phyloP scores from a whole-genome alignment of 2,329 filamentous ascomycete genomes.

The Arthroderma sp. region DNA sequence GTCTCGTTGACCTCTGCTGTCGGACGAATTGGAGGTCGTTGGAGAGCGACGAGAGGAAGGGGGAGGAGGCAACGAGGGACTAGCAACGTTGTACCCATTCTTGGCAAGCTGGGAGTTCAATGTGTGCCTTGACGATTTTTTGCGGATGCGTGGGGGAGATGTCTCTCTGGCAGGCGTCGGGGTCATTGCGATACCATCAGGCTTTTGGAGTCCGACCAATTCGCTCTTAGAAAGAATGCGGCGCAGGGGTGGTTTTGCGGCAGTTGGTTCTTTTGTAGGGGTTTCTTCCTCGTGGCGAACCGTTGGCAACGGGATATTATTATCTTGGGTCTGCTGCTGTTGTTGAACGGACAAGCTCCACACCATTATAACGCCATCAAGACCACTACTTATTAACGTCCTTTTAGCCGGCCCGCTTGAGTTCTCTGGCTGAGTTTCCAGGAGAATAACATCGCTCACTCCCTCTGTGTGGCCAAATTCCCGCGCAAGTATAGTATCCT shows the following conservation, averaged over 20 bases:
- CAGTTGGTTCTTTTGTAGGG: slow-evolving; percentile 36
- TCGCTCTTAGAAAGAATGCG: slow-evolving; percentile 80
- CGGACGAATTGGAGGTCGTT: slow-evolving; percentile 15
- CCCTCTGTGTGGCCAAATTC: slow-evolving; percentile 95
- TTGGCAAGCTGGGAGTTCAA: slow-evolving; percentile 26
- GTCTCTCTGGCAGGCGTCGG: slow-evolving; percentile 31
- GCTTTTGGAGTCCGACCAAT: slow-evolving; percentile 59
- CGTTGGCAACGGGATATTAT: slow-evolving; percentile 4
- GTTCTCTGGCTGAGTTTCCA: slow-evolving; percentile 34
- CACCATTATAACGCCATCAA: slow-evolving; percentile 73
- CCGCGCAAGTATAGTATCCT: slow-evolving; percentile 63
- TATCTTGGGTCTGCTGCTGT: slow-evolving; percentile 15
- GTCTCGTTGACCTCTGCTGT: slow-evolving; percentile 15
- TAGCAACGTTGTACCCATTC: slow-evolving; percentile 14
- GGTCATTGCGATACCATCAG: slow-evolving; percentile 31
- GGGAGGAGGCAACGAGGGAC: slow-evolving; percentile 20
- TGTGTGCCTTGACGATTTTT: slow-evolving; percentile 41
- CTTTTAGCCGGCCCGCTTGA: slow-evolving; percentile 33
- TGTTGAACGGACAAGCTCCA: slow-evolving; percentile 40
- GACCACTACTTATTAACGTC: slow-evolving; percentile 56
- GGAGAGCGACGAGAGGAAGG: slow-evolving; percentile 20
- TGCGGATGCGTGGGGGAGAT: slow-evolving; percentile 40
- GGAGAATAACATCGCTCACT: slow-evolving; percentile 68
- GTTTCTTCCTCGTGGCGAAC: slow-evolving; percentile 24
- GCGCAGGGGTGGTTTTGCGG: slow-evolving; percentile 59